These are phyloP conservation scores for Stachybotrys echinatus DNA, from an alignment of 2,329 filamentous ascomycete genomes.

Conservation along the genomic window DNA sequence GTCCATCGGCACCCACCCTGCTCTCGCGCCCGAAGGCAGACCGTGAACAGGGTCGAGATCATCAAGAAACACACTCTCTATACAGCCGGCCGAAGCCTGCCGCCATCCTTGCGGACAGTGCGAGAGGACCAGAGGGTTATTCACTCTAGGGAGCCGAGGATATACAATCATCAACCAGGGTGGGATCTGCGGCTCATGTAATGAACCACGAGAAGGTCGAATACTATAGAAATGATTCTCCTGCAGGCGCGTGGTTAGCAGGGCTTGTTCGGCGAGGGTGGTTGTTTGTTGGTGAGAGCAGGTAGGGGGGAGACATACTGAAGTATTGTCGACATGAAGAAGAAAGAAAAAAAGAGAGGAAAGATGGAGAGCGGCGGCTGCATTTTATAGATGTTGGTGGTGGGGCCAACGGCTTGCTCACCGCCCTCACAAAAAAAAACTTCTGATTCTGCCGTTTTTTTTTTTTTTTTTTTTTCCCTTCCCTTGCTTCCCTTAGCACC, in stretches of 20 bases:
- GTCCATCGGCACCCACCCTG: conserved; percentile 80
- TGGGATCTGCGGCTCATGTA: conserved; percentile 90
- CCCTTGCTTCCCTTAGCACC: no score
- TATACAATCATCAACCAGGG: conserved; percentile 89
- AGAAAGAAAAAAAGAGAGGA: conserved; percentile 40
- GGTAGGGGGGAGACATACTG: conserved; percentile 38
- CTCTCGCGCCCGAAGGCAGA: conserved; percentile 72
- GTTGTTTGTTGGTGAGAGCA: conserved; percentile 5
- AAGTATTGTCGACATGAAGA: conserved; percentile 60
- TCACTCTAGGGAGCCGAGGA: conserved; percentile 90
- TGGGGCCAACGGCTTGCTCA: conserved; percentile 13
- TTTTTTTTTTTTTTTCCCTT: conserved; percentile 1
- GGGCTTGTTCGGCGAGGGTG: neutral
- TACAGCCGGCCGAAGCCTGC: conserved; percentile 48
- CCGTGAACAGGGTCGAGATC: conserved; percentile 76
- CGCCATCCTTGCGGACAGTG: conserved; percentile 58
- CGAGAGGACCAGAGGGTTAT: conserved; percentile 58
- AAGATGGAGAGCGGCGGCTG: conserved; percentile 19
- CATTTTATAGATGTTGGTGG: conserved; percentile 34
- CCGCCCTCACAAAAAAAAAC: conserved; percentile 26
- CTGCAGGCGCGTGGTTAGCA: conserved; percentile 26
- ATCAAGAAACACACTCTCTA: conserved; percentile 80
- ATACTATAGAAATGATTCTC: conserved; percentile 99
- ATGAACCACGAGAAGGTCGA: conserved; percentile 88
- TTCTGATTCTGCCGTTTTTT: conserved; percentile 1